Evolutionary conservation across 192 early-diverging fungal genomes (phyloP).

Genomic region (Rhizoclosmatium globosum): DNA sequence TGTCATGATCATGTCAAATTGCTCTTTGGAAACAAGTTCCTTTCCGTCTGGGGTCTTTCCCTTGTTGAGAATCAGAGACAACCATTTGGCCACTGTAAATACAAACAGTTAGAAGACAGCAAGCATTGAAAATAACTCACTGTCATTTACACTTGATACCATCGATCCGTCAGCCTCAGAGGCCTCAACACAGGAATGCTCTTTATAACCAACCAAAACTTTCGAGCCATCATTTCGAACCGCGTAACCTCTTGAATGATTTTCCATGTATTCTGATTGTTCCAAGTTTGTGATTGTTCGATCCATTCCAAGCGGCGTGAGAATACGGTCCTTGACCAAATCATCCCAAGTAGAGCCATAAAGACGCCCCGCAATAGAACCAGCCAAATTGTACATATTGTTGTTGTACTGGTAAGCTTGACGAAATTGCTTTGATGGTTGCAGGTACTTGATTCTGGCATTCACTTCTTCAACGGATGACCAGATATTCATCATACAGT

Average conservation of each 20-base stretch:
- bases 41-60: not conserved
- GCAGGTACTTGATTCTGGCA: not conserved
- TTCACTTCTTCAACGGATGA: not conserved
- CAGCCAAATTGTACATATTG: slow-evolving; percentile 35
- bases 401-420: slow-evolving; percentile 28
- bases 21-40: not conserved
- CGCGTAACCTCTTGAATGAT: not conserved
- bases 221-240: not conserved
- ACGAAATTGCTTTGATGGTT: slow-evolving; percentile 23
- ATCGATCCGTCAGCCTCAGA: slow-evolving; percentile 7
- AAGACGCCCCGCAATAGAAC: slow-evolving; percentile 7
- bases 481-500: not conserved
- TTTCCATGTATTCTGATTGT: too few species aligned
- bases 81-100: slow-evolving; percentile 22
- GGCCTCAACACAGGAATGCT: not conserved
- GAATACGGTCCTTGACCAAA: slow-evolving; percentile 1
- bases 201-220: not conserved
- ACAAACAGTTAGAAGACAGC: not conserved
- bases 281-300: not conserved
- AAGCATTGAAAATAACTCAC: not conserved
- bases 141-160: slow-evolving; percentile 2
- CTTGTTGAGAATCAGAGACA: not conserved
- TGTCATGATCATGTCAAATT: slow-evolving; percentile 10
- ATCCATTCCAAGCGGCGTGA: slow-evolving; percentile 24
- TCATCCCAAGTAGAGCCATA: not conserved